phyloP scores from a whole-genome alignment of 257 asterid genomes.

The Solanum pennellii region DNA sequence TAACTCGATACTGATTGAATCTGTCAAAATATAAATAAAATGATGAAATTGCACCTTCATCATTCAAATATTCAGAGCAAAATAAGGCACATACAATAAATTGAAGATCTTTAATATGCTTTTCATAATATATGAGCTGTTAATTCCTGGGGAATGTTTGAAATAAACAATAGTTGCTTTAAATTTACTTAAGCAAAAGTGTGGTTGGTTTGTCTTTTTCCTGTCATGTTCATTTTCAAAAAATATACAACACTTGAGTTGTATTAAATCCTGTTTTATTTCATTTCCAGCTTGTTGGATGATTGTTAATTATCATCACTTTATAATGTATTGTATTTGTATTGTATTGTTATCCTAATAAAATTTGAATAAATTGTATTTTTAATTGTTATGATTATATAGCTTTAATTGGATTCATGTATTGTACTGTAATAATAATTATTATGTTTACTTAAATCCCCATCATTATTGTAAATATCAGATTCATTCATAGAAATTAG shows the following conservation, averaged over 20 bases:
- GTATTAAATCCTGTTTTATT: not conserved
- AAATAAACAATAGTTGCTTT: not conserved
- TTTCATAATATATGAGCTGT: not conserved
- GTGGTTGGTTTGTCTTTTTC: not conserved
- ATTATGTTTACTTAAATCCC: too few relatives aligned
- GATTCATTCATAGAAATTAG: not conserved
- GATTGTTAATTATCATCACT: not conserved
- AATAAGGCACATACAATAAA: not conserved
- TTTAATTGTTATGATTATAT: not conserved
- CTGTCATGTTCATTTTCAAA: not conserved
- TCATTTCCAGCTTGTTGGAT: not conserved
- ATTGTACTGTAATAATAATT: not conserved
- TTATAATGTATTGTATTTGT: too few relatives aligned
- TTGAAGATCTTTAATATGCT: not conserved
- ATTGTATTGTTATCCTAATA: not conserved
- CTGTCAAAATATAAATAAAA: not conserved
- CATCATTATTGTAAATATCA: too few relatives aligned
- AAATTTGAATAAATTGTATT: not conserved
- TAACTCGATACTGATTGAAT: not conserved
- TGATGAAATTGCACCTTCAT: not conserved
- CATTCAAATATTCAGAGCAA: not conserved
- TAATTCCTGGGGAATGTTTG: not conserved
- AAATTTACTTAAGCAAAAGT: not conserved
- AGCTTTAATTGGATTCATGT: not conserved
- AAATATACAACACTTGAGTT: not conserved